Conservation (phyloP, 768 basidiomycete species). For the Trametes elegans region DNA sequence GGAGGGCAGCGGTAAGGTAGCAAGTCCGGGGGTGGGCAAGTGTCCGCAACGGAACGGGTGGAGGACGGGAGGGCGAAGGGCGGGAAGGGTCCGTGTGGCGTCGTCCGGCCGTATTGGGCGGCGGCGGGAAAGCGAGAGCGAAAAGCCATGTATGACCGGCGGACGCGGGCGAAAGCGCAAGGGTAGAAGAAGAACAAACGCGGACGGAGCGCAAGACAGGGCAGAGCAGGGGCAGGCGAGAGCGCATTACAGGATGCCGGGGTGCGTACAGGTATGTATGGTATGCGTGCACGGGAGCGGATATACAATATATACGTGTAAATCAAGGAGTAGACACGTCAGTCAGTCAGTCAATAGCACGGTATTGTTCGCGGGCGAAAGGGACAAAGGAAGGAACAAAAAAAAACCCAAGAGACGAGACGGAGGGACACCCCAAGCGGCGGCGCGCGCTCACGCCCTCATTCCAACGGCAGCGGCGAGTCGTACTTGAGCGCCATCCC, state of each 20-base stretch:
- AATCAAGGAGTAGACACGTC: too few relatives aligned
- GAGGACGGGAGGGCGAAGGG: not conserved
- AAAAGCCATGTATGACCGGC: not conserved
- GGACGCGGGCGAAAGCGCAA: not conserved
- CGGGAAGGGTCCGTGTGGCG: not conserved
- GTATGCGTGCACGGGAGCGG: constrained; percentile 10
- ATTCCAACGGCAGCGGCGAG: constrained; percentile 31
- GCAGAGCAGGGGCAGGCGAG: not conserved
- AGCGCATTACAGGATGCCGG: constrained; percentile 13
- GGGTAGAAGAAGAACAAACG: not conserved
- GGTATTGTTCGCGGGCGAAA: too few relatives aligned
- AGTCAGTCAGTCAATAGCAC: too few relatives aligned
- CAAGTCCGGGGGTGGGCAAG: not conserved
- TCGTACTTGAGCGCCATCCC: constrained; percentile 30
- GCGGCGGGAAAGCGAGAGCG: not conserved
- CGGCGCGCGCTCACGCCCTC: constrained; percentile 22
- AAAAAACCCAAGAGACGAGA: not conserved
- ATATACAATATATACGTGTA: constrained; percentile 16
- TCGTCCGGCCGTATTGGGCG: too few relatives aligned
- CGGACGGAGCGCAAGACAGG: not conserved
- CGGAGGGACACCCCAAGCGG: not conserved
- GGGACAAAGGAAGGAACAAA: not conserved
- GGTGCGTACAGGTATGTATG: constrained; percentile 16
- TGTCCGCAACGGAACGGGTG: not conserved
- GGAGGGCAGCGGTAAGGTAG: too few relatives aligned